A percentile compares a stretch with the other conserved stretches of the same genome.
Evolutionary conservation across 257 asterid species (phyloP).

Genomic region (Anisodus tanguticus): DNA sequence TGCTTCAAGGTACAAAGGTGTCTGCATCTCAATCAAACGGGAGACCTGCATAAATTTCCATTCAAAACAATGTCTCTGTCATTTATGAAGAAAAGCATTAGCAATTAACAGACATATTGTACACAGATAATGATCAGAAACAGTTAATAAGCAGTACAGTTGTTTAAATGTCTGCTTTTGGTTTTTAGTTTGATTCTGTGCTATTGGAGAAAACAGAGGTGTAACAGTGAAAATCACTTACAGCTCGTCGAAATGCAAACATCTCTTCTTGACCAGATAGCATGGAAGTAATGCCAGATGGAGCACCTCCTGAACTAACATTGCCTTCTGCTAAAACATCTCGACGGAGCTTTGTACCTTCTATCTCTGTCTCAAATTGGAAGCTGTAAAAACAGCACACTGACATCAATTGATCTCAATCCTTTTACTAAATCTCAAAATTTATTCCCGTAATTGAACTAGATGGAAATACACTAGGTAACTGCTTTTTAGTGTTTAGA

Average conservation of each 20-base stretch:
- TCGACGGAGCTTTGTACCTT: constrained; percentile 75
- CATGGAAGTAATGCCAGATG: constrained; percentile 73
- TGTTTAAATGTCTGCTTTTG: background rate
- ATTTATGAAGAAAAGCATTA: background rate
- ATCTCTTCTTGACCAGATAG: constrained; percentile 89
- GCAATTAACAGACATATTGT: background rate
- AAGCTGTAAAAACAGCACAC: constrained; percentile 58
- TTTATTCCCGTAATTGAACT: background rate
- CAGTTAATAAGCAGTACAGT: background rate
- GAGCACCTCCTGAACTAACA: constrained; percentile 71
- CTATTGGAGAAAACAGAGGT: background rate
- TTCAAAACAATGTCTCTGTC: background rate
- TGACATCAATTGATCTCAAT: background rate
- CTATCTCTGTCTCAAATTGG: constrained; percentile 93
- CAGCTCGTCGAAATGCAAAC: constrained; percentile 97
- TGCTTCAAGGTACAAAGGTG: constrained; percentile 72
- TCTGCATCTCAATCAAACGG: constrained; percentile 91
- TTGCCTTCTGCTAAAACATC: constrained; percentile 84
- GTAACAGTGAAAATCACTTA: constrained; percentile 46
- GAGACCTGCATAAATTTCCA: constrained; percentile 62
- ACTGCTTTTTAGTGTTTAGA: constrained; percentile 3
- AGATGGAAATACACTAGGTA: constrained; percentile 22
- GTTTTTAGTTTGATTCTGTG: background rate
- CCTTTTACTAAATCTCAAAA: constrained; percentile 11
- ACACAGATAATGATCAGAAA: background rate